Percentiles rank a stretch among this genome's conserved stretches.
Evolutionary conservation across 352 stramenopile species (phyloP).

Genomic region (Lagenidium giganteum): DNA sequence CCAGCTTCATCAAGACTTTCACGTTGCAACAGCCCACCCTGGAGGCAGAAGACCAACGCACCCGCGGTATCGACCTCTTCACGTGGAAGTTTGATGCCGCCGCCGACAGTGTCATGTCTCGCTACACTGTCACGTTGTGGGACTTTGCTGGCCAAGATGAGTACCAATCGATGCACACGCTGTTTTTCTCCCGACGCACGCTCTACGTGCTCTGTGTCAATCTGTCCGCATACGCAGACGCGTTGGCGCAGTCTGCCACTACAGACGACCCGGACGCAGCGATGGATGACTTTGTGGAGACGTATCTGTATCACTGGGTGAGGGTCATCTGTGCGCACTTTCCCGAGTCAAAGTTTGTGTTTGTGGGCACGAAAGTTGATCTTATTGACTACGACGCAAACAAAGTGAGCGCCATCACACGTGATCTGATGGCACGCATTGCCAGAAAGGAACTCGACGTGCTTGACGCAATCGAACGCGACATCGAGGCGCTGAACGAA

Average conservation of each 20-base stretch:
- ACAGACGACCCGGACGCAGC: neutral
- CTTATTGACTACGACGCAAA: neutral
- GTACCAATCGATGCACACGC: constrained; percentile 8
- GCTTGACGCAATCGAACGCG: too few species aligned
- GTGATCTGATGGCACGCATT: too few species aligned
- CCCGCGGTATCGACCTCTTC: constrained; percentile 24
- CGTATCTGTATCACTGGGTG: constrained; percentile 4
- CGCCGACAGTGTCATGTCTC: neutral
- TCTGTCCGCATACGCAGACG: neutral
- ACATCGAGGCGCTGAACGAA: too few species aligned
- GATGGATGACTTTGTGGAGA: constrained; percentile 10
- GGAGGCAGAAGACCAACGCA: constrained; percentile 15
- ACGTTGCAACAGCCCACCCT: constrained; percentile 5
- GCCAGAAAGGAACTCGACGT: too few species aligned
- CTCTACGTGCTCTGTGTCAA: constrained; percentile 13
- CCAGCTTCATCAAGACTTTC: constrained; percentile 27
- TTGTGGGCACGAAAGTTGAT: constrained; percentile 10
- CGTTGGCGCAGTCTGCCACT: neutral
- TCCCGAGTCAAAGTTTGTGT: constrained; percentile 7
- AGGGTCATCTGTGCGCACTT: constrained; percentile 3
- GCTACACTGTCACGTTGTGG: constrained; percentile 7
- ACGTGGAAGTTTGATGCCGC: constrained; percentile 16
- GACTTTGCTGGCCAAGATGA: constrained; percentile 14
- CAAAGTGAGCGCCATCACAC: too few species aligned
- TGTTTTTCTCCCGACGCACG: constrained; percentile 11